Conservation (phyloP, 2,329 filamentous ascomycete species). For the Ceratocystis smalleyi region DNA sequence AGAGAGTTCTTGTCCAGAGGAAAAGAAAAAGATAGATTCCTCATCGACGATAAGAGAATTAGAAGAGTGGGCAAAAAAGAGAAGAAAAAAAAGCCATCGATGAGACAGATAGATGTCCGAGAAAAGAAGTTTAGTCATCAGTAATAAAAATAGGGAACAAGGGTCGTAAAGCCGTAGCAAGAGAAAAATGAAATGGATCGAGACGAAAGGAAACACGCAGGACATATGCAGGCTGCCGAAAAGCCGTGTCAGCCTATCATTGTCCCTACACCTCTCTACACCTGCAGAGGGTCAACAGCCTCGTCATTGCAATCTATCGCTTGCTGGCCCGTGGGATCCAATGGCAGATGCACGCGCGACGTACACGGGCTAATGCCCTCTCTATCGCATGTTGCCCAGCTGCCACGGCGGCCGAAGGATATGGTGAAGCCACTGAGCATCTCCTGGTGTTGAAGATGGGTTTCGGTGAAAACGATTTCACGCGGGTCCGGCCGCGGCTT, state of each 20-base stretch:
- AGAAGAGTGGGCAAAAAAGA: background rate
- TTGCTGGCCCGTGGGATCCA: background rate
- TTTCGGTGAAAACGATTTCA: constrained; percentile 31
- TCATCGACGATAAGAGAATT: background rate
- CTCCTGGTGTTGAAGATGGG: constrained; percentile 34
- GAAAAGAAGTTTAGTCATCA: background rate
- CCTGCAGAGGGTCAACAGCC: background rate
- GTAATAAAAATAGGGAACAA: background rate
- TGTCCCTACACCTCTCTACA: background rate
- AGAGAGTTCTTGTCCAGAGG: background rate
- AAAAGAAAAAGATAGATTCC: background rate
- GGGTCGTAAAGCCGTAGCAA: background rate
- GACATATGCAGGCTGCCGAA: background rate
- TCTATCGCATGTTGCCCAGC: constrained; percentile 13
- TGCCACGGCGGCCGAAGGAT: constrained; percentile 29
- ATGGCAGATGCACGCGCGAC: constrained; percentile 9
- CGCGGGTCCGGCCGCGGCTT: constrained; percentile 25
- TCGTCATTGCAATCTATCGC: background rate
- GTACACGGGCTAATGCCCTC: constrained; percentile 15
- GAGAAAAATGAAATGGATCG: background rate
- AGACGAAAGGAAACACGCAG: background rate
- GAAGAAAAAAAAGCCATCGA: background rate
- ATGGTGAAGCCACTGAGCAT: constrained; percentile 32
- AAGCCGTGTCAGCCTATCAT: background rate
- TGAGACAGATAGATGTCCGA: background rate